A percentile compares a stretch with the other conserved stretches of the same genome.
phyloP scores from a whole-genome alignment of 2,329 filamentous ascomycete genomes.

The Fusarium sp. region DNA sequence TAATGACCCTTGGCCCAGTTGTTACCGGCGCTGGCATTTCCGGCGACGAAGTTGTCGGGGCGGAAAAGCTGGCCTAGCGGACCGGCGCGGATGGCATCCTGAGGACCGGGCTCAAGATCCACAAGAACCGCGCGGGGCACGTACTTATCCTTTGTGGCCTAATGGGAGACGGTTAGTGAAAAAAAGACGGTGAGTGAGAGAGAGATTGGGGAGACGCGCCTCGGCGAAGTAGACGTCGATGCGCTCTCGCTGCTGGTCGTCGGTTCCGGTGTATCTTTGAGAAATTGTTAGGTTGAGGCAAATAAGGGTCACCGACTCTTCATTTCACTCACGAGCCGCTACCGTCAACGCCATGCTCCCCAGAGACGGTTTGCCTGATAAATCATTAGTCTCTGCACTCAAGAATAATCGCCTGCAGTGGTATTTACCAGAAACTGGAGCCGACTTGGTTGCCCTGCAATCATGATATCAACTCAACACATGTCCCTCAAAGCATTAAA shows the following conservation, averaged over 20 bases:
- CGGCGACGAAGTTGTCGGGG: constrained; percentile 99
- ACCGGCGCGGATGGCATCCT: constrained; percentile 98
- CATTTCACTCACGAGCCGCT: constrained; percentile 76
- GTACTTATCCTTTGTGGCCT: constrained; percentile 98
- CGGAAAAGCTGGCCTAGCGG: constrained; percentile 99
- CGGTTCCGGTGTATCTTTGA: constrained; percentile 80
- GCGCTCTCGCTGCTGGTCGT: constrained; percentile 98
- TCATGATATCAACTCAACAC: constrained; percentile 19
- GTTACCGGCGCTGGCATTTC: constrained; percentile 99
- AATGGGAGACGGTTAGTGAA: constrained; percentile 12
- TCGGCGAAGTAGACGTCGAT: constrained; percentile 99
- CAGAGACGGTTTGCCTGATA: constrained; percentile 76
- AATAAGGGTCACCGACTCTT: background rate
- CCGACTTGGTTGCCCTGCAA: constrained; percentile 98
- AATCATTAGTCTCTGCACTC: background rate
- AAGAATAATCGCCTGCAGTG: background rate
- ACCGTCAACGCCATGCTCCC: constrained; percentile 95
- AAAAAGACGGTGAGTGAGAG: background rate
- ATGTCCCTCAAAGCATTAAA: constrained; percentile 17
- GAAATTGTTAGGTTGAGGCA: constrained; percentile 5
- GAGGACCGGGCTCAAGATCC: constrained; percentile 98
- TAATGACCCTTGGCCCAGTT: constrained; percentile 99
- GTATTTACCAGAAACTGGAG: constrained; percentile 86
- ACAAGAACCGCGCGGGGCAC: constrained; percentile 99
- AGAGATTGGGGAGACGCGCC: constrained; percentile 49